These are phyloP conservation scores for Ceratopteris richardii DNA, from an alignment of 75 land plant genomes.

Conservation along the genomic window DNA sequence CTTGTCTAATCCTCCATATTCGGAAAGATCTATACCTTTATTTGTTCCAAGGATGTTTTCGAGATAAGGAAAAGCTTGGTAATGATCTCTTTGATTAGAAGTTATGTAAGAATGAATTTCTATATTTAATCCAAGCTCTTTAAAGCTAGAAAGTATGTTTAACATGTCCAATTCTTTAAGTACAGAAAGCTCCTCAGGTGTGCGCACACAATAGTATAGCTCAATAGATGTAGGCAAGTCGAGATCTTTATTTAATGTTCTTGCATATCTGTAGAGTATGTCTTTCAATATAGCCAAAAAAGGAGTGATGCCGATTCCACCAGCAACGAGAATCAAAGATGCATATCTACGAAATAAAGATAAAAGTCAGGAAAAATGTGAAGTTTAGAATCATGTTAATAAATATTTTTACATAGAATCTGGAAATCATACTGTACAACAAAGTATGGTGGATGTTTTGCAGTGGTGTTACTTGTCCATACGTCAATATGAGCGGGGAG, in stretches of 20 bases:
- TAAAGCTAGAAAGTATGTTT: neutral
- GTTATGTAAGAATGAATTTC: conserved; percentile 3
- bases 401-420: too few species aligned
- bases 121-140: neutral
- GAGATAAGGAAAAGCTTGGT: neutral
- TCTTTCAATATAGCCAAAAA: conserved; percentile 68
- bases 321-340: conserved; percentile 69
- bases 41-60: neutral
- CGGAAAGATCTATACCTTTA: neutral
- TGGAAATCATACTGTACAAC: too few species aligned
- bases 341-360: conserved; percentile 46
- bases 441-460: too few species aligned
- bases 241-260: neutral
- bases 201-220: conserved; percentile 4
- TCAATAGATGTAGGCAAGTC: conserved; percentile 5
- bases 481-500: too few species aligned
- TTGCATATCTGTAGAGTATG: conserved; percentile 34
- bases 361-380: neutral
- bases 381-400: too few species aligned
- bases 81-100: neutral
- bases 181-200: conserved; percentile 6
- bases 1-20: neutral
- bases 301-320: conserved; percentile 88
- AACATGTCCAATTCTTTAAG: neutral
- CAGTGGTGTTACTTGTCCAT: too few species aligned